A percentile compares a stretch with the other conserved stretches of the same genome.
These are phyloP conservation scores for Eimeria praecox DNA, from an alignment of 169 alveolate genomes.

Conservation along the genomic window DNA sequence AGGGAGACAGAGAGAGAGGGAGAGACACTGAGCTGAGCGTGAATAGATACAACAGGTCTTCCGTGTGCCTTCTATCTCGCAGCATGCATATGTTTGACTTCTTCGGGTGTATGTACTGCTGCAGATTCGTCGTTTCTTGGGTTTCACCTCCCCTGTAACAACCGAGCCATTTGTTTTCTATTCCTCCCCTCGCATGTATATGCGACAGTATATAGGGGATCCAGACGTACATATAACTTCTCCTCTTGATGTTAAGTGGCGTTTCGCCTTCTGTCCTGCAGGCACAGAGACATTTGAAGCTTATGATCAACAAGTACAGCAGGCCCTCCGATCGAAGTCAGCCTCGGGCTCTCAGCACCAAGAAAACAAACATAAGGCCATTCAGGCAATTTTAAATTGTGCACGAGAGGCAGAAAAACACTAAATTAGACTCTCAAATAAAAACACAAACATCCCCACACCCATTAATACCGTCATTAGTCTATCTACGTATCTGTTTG, in stretches of 20 bases:
- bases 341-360: not conserved
- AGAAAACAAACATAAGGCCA: not conserved
- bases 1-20: no score
- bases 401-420: not conserved
- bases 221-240: slow-evolving; percentile 88
- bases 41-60: no score
- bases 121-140: slow-evolving; percentile 87
- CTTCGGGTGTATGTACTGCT: not conserved
- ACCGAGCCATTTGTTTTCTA: slow-evolving; percentile 92
- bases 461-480: no score
- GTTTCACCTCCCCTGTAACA: slow-evolving; percentile 88
- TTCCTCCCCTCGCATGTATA: slow-evolving; percentile 84
- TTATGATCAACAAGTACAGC: not conserved
- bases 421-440: not conserved
- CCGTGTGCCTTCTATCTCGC: no score
- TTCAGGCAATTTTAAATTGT: not conserved
- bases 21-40: no score
- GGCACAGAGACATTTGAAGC: slow-evolving; percentile 83
- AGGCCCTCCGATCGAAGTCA: not conserved
- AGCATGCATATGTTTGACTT: no score
- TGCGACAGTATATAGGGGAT: slow-evolving; percentile 91
- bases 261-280: slow-evolving; percentile 89
- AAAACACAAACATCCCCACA: no score
- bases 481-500: no score
- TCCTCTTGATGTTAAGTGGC: slow-evolving; percentile 86